Evolutionary conservation across 2,329 filamentous ascomycete species (phyloP), one percentile per base, ranked within the genome.

Genomic region (Mariannaea elegans): DNA sequence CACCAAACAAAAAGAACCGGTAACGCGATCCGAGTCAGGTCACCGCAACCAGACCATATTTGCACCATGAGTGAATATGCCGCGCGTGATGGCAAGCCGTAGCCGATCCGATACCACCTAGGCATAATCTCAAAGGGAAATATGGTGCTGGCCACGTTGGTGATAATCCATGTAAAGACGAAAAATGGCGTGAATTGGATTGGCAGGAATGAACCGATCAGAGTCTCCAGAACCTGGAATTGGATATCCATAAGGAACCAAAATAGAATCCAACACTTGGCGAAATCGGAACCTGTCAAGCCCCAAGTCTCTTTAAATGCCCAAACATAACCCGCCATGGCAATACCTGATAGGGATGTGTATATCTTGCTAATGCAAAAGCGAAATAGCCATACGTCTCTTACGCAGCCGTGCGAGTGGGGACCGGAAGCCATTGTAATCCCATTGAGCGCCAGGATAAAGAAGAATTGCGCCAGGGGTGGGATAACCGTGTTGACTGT

Each of bases 121-220:
- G 56, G 44, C 18, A 48, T 50, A 12, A 59, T 41, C 27, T 59
- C 56, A 16, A 49, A 56, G 3, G 56, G 56, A 14, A 49, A 56
- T 2, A 59, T 45, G 2, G 51, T 45, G 24, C 51, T 50, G 3
- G 56, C 51, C 7, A 59, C 56, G 5, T 59, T 59, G 16, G 45
- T 49, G 36, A 59, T 59, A 6, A 59, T 56, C 56, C 56, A 59
- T 2, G 51, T 59, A 18, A 59, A 49, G 13, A 59, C 38, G 14
- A 59, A 59, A n/a, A 59, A 59, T 4, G 56, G 44, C 7, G 45
- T 56, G 31, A 45, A 56, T 7, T 42, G 27, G 18, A 56, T 49
- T 12, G 56, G 56, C 3, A 59, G 29, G 7, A 13, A 39, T 2
- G 45, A 48, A 2, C 44, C 56, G 7, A 59, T 32, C 2, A 48